Conservation (phyloP, 352 stramenopile species). For the Pythium chondricola region DNA sequence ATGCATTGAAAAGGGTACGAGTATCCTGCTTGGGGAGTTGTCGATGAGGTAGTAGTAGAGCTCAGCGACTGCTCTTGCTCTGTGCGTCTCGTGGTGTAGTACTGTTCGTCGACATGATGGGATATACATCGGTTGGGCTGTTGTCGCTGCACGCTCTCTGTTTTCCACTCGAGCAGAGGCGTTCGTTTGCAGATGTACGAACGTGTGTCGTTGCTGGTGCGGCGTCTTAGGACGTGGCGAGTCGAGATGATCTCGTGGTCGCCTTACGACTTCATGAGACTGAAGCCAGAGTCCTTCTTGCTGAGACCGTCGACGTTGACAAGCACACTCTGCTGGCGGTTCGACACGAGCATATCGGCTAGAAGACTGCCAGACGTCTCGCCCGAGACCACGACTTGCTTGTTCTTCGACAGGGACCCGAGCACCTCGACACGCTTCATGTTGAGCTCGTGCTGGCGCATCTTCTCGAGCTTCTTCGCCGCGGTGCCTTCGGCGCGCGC, state of each 20-base stretch:
- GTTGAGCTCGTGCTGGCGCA: conserved; percentile 18
- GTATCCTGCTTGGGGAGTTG: too few relatives aligned
- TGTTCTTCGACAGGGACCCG: conserved; percentile 20
- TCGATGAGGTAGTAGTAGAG: too few relatives aligned
- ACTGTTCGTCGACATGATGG: too few relatives aligned
- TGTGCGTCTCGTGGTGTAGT: too few relatives aligned
- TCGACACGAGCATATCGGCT: conserved; percentile 27
- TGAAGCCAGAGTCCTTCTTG: conserved; percentile 20
- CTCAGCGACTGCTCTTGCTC: too few relatives aligned
- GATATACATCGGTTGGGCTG: too few relatives aligned
- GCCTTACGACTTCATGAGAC: conserved; percentile 21
- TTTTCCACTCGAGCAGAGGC: conserved; percentile 18
- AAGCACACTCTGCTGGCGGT: conserved; percentile 26
- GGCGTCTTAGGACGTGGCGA: too few relatives aligned
- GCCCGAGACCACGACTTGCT: conserved; percentile 19
- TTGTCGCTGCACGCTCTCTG: too few relatives aligned
- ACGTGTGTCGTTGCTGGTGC: too few relatives aligned
- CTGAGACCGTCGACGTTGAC: conserved; percentile 20
- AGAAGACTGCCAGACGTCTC: conserved; percentile 20
- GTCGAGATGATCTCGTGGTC: too few relatives aligned
- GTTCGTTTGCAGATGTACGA: too few relatives aligned
- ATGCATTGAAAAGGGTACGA: too few relatives aligned
- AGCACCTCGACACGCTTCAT: conserved; percentile 27
- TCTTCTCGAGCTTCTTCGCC: conserved; percentile 25
- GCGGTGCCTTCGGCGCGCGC: conserved; percentile 23